A percentile compares a stretch with the other conserved stretches of the same genome.
Evolutionary conservation across 2,329 filamentous ascomycete species (phyloP).

Genomic region (Xylaria sp.): DNA sequence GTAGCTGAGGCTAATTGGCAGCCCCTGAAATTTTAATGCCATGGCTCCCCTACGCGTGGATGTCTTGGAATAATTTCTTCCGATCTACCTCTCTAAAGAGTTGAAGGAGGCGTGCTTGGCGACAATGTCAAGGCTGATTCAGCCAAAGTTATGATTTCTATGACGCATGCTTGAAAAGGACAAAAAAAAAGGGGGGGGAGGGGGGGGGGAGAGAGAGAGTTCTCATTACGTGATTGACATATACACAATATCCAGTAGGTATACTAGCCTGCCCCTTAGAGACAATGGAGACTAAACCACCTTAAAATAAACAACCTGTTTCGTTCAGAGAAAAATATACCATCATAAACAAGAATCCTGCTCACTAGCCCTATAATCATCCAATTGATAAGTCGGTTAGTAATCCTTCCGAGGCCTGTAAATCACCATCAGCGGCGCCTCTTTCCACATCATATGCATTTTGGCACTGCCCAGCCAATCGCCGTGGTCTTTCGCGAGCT

Average conservation of each 20-base stretch:
- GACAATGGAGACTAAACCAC: too few species aligned
- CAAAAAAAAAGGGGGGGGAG: neutral
- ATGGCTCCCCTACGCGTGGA: neutral
- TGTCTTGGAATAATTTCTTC: constrained; percentile 5
- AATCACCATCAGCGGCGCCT: constrained; percentile 43
- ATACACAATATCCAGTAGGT: neutral
- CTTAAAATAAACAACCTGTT: too few species aligned
- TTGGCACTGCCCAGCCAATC: constrained; percentile 42
- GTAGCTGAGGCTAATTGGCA: neutral
- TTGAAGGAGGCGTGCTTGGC: neutral
- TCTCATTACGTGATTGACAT: neutral
- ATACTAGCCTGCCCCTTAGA: too few species aligned
- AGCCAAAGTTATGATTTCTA: neutral
- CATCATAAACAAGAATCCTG: too few species aligned
- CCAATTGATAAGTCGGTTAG: neutral
- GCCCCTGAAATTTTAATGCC: constrained; percentile 13
- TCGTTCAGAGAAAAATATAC: too few species aligned
- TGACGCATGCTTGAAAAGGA: neutral
- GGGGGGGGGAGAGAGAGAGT: neutral
- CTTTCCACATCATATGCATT: constrained; percentile 47
- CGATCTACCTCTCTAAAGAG: neutral
- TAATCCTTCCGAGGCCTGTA: constrained; percentile 31
- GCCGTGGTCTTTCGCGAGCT: constrained; percentile 33
- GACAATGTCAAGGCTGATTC: neutral
- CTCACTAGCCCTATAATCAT: neutral